A percentile compares a stretch with the other conserved stretches of the same genome.
phyloP scores from a whole-genome alignment of 257 asterid genomes.

The Forsythia viridissima region DNA sequence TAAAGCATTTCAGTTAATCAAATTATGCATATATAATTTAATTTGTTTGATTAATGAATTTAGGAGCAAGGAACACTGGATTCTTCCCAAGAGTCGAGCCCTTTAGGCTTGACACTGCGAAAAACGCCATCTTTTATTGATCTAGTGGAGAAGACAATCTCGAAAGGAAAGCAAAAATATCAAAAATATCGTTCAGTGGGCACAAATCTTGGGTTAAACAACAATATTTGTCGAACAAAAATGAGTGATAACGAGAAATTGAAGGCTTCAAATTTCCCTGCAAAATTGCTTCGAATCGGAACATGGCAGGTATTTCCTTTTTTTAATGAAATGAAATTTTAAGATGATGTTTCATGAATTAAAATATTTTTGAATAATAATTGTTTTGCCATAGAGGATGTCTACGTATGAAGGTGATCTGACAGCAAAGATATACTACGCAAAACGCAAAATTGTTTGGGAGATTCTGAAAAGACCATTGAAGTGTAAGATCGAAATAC shows the following conservation, averaged over 20 bases:
- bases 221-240: not conserved
- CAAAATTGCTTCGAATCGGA: conserved; percentile 29
- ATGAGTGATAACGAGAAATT: conserved; percentile 26
- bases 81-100: not conserved
- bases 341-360: not conserved
- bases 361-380: not conserved
- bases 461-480: conserved; percentile 48
- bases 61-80: not conserved
- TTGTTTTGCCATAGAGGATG: conserved; percentile 13
- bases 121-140: conserved; percentile 31
- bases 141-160: conserved; percentile 11
- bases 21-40: not conserved
- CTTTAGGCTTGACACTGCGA: conserved; percentile 26
- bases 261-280: conserved; percentile 50
- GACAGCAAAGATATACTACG: conserved; percentile 42
- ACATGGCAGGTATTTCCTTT: conserved; percentile 39
- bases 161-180: not conserved
- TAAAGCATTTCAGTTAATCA: not conserved
- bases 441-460: conserved; percentile 51
- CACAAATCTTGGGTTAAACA: not conserved
- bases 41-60: not conserved
- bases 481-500: conserved; percentile 52
- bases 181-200: not conserved
- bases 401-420: conserved; percentile 40
- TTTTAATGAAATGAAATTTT: too few relatives aligned